Base-by-base conservation (phyloP, 2,329 filamentous ascomycete species). In the Scolecobasidium constrictum region DNA sequence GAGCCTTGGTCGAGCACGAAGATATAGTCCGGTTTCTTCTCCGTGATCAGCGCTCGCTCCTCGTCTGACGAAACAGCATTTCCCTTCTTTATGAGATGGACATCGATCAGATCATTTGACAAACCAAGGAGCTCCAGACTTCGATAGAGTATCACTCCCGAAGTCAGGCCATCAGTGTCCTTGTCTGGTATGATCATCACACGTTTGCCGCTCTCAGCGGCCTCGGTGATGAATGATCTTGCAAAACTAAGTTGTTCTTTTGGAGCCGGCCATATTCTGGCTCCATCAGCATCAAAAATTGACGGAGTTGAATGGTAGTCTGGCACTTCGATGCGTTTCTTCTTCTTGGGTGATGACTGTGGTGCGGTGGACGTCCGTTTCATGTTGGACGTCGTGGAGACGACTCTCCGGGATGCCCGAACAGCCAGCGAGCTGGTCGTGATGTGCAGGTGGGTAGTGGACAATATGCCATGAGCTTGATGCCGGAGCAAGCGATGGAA, bases 1-100 rank as follows among this genome's bases (percentile, higher is more conserved):
- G 77, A 78, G 12, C 79, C 78, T 54, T 83, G 78, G 49, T 82
- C 79, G 3, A 83, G 63, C 1, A 82, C 67, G 53, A 83, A 77
- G 42, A 83, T 66, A 51, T 71, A 81, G 1, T 60, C 60, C 2
- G 78, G 74, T 2, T 67, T 52, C 22, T 68, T 61, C 0, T 61
- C 55, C 1, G 66, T 54, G 64, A 83, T 78, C 1, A 63, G 61
- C 7, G 55, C 49, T 23, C 75, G 64, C 49, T 79, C 74, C 3
- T 52, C 48, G 26, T 73, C 64, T 23, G 71, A 68, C 45, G 81
- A 74, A 2, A 83, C 66, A 33, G 65, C 77, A 9, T 57, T 65
- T 4, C 77, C 77, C 55, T 81, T 82, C 40, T 65, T 61, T 3
- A 79, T 60, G 3, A 81, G 65, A 53, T 83, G 75, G 0, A 73